Evolutionary conservation across 108 stramenopile species (phyloP), one percentile per base, ranked within the genome.

Genomic region (Nitzschia palea): DNA sequence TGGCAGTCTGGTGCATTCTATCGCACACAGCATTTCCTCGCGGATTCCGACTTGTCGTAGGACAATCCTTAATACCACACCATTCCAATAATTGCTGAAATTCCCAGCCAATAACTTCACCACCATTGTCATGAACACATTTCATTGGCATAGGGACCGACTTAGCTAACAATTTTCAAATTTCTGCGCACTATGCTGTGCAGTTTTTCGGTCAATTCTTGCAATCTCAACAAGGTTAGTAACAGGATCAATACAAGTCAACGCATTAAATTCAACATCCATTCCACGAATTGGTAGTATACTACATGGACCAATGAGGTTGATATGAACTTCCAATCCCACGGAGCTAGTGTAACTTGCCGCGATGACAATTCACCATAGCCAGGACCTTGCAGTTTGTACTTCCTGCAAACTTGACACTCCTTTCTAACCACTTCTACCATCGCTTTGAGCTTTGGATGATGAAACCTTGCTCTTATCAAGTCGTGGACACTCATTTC

Each of bases 141-240:
- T 55, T 14, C 15, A n/a, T n/a, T 36, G 76, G 72, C n/a, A n/a
- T n/a, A n/a, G n/a, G n/a, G n/a, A 79, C 31, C 78, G 55, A 0
- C 47, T 2, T 9, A 81, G 34, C 84, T 80, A 85, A n/a, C 0
- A 17, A 5, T 65, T 45, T 12, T 65, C 54, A 18, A 73, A 71
- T 4, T 71, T 69, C 1, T 51, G 8, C 1, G 61, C 45, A 4
- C 65, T 44, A 52, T 79, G 68, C 20, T 18, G 22, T 2, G 55
- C 2, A 6, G 73, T 51, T 35, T 74, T 72, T 32, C 62, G 48
- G 29, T 55, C 34, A 45, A 72, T 73, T 0, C 48, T 47, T 14
- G 47, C 73, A 28, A 78, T 71, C 44, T 82, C 77, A 36, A 82
- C 75, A 77, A 74, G 75, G 9, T 74, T 53, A 14, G 77, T 55